Percentiles rank a stretch among this genome's conserved stretches.
Conservation (phyloP, 768 basidiomycete genomes). For the Mycena vitilis region DNA sequence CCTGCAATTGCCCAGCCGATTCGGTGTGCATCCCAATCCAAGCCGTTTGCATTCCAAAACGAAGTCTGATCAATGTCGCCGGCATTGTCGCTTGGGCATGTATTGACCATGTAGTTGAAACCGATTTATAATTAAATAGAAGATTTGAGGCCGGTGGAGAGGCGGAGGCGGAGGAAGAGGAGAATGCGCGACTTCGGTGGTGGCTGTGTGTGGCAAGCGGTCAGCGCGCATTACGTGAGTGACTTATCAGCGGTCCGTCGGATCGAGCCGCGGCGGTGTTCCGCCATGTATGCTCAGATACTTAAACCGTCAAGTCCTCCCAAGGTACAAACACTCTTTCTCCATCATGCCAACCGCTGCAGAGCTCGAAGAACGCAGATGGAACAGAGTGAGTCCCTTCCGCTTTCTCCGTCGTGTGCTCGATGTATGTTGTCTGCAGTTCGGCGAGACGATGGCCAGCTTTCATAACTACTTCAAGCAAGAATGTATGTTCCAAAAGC, state of each 20-base stretch:
- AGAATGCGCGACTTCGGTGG: too few species aligned
- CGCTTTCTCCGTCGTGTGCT: background rate
- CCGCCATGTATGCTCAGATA: too few species aligned
- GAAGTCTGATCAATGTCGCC: constrained; percentile 61
- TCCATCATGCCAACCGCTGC: constrained; percentile 17
- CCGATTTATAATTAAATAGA: too few species aligned
- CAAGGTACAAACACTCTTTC: background rate
- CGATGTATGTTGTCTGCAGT: background rate
- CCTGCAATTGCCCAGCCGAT: constrained; percentile 75
- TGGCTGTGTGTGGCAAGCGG: too few species aligned
- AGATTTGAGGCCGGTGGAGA: too few species aligned
- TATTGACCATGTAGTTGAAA: background rate
- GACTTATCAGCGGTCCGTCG: too few species aligned
- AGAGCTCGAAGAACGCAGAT: constrained; percentile 36
- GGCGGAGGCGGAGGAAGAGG: too few species aligned
- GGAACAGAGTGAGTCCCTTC: constrained; percentile 34
- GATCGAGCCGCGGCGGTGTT: too few species aligned
- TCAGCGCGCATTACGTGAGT: too few species aligned
- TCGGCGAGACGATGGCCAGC: constrained; percentile 44
- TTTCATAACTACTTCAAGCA: constrained; percentile 60
- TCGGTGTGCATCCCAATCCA: constrained; percentile 66
- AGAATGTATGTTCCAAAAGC: constrained; percentile 49
- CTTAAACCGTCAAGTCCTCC: background rate
- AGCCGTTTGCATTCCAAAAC: constrained; percentile 62
- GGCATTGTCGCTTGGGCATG: constrained; percentile 67